Evolutionary conservation across 176 grass and related monocot species (phyloP).

Genomic region (Saccharum officinarum): DNA sequence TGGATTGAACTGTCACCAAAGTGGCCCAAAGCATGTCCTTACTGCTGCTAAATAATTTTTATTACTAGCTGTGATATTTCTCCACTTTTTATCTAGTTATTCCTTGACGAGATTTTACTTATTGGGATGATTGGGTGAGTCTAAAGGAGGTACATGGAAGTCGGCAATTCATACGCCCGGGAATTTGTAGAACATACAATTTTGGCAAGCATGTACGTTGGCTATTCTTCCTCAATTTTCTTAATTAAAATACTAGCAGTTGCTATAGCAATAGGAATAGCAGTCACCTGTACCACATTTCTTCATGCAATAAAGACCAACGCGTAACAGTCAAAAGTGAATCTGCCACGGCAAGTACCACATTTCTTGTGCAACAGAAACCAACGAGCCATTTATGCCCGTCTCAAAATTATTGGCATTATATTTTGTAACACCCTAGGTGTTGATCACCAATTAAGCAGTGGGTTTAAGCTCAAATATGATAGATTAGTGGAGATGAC

Average conservation of each 20-base stretch:
- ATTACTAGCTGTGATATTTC: neutral
- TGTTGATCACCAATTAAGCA: no score
- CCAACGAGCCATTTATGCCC: neutral
- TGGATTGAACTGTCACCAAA: slow-evolving; percentile 97
- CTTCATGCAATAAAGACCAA: slow-evolving; percentile 1
- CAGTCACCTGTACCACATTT: neutral
- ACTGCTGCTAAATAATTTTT: slow-evolving; percentile 15
- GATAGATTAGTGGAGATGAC: no score
- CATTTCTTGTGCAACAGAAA: neutral
- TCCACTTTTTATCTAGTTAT: slow-evolving; percentile 25
- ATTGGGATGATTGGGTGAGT: slow-evolving; percentile 99
- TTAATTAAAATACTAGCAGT: neutral
- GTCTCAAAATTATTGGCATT: slow-evolving; percentile 21
- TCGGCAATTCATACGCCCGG: slow-evolving; percentile 91
- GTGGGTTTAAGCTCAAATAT: no score
- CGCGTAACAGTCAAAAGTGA: neutral
- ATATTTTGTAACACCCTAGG: no score
- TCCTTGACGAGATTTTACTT: slow-evolving; percentile 97
- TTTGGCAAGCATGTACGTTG: slow-evolving; percentile 93
- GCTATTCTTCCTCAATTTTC: slow-evolving; percentile 19
- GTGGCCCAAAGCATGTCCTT: slow-evolving; percentile 99
- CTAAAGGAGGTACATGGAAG: slow-evolving; percentile 85
- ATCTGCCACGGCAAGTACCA: neutral
- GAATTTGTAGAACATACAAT: slow-evolving; percentile 98
- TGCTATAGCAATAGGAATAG: neutral